Base-by-base conservation (phyloP, 176 grass and related monocot genomes). In the Eragrostis curvula region DNA sequence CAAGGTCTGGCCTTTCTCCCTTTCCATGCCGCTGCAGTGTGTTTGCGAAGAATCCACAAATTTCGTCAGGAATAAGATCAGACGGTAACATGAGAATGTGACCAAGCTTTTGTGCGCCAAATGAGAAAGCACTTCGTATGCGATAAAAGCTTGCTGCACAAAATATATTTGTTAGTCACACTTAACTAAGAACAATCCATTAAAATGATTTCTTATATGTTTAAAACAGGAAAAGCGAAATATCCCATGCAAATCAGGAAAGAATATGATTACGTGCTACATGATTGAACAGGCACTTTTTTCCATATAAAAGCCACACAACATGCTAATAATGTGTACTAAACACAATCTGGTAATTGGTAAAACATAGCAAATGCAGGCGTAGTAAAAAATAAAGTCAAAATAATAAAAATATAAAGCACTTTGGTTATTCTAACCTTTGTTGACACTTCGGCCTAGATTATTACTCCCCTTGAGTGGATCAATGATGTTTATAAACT, bases 401-500 rank as follows among this genome's bases (percentile, higher is more conserved):
- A 59, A 39, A 79, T 42, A 84, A 72, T 28, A 79, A 36, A 81
- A 71, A 27, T 46, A 57, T 56, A 29, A 21, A 57, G 48, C 24
- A 5, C 27, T 57, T 13, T 27, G 36, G 27, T 77, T 63, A 50
- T 65, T 74, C 76, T 80, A 32, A 98, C 96, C 89, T 91, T 70
- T 87, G 72, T 79, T 95, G 32, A 98, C 76, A 53, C 92, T 98
- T 51, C 81, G 88, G 12, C 96, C 96, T 12, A 98, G 92, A 73
- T 98, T 98, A 74, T 98, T 98, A 42, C 70, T 67, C 72, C 25
- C 68, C 63, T 85, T 93, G 25, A 98, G 74, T 59, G 96, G 96
- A 68, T 98, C 96, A 23, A 93, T 77, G 81, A 98, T 93, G 74
- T 98, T 98, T 15, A 98, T 61, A 82, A 62, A 40, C 75, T 88